A percentile compares a stretch with the other conserved stretches of the same genome.
These are phyloP conservation scores for Rhizophagus sp. DNA, from an alignment of 192 early-diverging fungal species.

Conservation along the genomic window DNA sequence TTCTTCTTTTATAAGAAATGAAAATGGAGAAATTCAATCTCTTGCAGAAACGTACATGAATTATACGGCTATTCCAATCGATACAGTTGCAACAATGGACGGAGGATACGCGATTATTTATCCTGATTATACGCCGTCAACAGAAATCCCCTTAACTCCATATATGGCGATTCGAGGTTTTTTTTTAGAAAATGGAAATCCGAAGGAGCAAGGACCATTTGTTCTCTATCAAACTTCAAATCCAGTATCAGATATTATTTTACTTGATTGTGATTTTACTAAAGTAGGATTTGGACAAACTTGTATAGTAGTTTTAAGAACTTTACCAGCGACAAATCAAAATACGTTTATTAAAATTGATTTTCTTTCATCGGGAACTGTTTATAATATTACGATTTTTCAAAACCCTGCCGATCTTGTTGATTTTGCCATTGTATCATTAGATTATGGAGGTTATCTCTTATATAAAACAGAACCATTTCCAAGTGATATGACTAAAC, in stretches of 20 bases:
- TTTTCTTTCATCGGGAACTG: not conserved
- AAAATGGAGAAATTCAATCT: not conserved
- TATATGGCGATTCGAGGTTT: not conserved
- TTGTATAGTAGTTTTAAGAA: not conserved
- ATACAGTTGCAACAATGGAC: not conserved
- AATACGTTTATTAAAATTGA: not conserved
- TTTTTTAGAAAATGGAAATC: not conserved
- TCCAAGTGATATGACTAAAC: too few species aligned
- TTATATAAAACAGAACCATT: not conserved
- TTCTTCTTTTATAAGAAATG: not conserved
- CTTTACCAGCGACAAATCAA: not conserved
- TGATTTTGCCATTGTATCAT: not conserved
- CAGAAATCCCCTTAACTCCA: not conserved
- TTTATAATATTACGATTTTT: not conserved
- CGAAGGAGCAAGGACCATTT: too few species aligned
- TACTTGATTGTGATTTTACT: not conserved
- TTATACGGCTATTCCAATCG: too few species aligned
- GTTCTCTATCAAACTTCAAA: too few species aligned
- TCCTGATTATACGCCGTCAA: not conserved
- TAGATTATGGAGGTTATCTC: not conserved
- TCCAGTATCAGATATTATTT: too few species aligned
- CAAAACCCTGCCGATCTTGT: not conserved
- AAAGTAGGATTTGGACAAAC: not conserved
- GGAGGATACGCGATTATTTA: not conserved
- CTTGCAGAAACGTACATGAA: not conserved